Percentiles rank a stretch among this genome's conserved stretches.
Evolutionary conservation across 768 basidiomycete species (phyloP).

Genomic region (Kwoniella sp.): DNA sequence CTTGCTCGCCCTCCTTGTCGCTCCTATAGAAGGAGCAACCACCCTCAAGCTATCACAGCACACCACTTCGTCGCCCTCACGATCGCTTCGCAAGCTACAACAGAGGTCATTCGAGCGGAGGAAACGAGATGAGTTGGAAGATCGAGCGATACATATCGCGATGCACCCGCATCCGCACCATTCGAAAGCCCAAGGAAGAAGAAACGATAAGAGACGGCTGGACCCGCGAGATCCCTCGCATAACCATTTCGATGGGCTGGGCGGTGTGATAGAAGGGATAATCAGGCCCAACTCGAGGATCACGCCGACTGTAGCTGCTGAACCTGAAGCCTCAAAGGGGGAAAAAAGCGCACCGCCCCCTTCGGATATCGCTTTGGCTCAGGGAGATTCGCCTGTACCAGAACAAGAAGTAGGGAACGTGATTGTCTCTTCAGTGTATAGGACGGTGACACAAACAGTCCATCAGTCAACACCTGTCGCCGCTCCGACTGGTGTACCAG

Average conservation of each 20-base stretch:
- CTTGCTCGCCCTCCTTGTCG: slow-evolving; percentile 4
- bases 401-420: slow-evolving; percentile 12
- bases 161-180: slow-evolving; percentile 8
- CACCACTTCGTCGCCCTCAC: slow-evolving; percentile 1
- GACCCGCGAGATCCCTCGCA: not conserved
- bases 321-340: not conserved
- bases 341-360: not conserved
- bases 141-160: slow-evolving; percentile 12
- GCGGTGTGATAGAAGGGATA: not conserved
- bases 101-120: slow-evolving; percentile 7
- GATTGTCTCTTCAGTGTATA: slow-evolving; percentile 8
- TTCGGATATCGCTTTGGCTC: not conserved
- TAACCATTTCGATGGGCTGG: not conserved
- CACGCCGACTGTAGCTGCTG: not conserved
- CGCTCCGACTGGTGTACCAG: not conserved
- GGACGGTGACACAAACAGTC: not conserved
- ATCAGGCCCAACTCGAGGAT: not conserved
- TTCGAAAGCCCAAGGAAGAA: not conserved
- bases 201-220: not conserved
- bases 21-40: slow-evolving; percentile 1
- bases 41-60: slow-evolving; percentile 15
- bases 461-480: not conserved
- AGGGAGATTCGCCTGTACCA: not conserved
- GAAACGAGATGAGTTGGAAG: not conserved
- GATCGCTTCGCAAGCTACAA: slow-evolving; percentile 4